Evolutionary conservation across 345 rosid species (phyloP).

Genomic region (Moricandia moricandioides): DNA sequence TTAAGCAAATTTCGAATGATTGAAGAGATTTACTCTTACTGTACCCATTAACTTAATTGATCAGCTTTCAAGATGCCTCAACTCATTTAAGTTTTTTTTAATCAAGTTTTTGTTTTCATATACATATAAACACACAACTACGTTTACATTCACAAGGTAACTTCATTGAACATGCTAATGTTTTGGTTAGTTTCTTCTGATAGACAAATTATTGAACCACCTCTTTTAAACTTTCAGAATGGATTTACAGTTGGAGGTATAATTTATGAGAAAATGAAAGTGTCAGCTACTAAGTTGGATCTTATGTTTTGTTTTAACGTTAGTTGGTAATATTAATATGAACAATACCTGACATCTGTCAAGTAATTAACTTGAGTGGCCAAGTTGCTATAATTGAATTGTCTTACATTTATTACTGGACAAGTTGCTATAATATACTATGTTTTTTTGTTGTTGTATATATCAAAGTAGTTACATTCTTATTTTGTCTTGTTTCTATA

Average conservation of each 20-base stretch:
- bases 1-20: background rate
- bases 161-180: background rate
- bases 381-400: conserved; percentile 21
- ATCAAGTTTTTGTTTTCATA: background rate
- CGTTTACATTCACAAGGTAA: background rate
- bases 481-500: conserved; percentile 1
- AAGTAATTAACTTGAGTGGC: conserved; percentile 26
- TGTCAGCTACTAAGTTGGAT: conserved; percentile 34
- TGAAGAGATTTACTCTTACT: background rate
- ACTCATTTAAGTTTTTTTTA: background rate
- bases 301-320: background rate
- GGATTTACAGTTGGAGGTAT: background rate
- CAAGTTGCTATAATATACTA: conserved; percentile 2
- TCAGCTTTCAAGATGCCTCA: background rate
- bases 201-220: background rate
- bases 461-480: conserved; percentile 3
- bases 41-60: background rate
- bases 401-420: conserved; percentile 14
- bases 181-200: background rate
- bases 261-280: background rate
- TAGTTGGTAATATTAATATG: conserved; percentile 12
- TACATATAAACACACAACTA: background rate
- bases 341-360: background rate
- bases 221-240: background rate
- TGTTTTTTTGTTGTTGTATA: background rate